phyloP scores from a whole-genome alignment of 257 asterid species.

The Echium plantagineum region DNA sequence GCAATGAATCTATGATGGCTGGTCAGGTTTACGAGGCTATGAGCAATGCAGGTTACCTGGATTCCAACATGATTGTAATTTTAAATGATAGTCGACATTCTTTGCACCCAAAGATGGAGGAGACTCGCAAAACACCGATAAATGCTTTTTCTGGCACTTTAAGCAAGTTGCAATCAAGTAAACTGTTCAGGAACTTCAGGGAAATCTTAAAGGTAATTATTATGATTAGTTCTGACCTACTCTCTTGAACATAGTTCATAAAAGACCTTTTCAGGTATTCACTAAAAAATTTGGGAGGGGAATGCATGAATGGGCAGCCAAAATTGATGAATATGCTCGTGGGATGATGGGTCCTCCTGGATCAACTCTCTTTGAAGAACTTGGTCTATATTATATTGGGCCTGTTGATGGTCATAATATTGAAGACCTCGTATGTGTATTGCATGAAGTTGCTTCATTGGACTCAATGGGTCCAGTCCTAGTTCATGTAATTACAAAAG shows the following conservation, averaged over 20 bases:
- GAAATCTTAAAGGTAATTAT: slow-evolving; percentile 72
- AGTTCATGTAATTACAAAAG: slow-evolving; percentile 74
- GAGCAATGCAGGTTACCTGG: slow-evolving; percentile 90
- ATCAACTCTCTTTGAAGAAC: slow-evolving; percentile 91
- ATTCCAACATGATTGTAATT: slow-evolving; percentile 78
- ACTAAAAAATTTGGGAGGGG: slow-evolving; percentile 73
- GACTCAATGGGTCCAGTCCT: slow-evolving; percentile 89
- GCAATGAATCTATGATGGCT: slow-evolving; percentile 77
- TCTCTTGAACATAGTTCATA: background rate
- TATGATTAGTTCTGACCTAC: background rate
- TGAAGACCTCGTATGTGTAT: slow-evolving; percentile 73
- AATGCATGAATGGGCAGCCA: slow-evolving; percentile 95
- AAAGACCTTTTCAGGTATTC: slow-evolving; percentile 40
- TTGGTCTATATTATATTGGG: slow-evolving; percentile 86
- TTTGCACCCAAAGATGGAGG: slow-evolving; percentile 63
- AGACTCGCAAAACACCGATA: slow-evolving; percentile 51
- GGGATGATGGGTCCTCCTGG: slow-evolving; percentile 93
- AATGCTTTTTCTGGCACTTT: slow-evolving; percentile 52
- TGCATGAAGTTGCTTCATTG: slow-evolving; percentile 75
- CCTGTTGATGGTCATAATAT: slow-evolving; percentile 90
- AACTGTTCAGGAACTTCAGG: slow-evolving; percentile 60
- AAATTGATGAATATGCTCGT: slow-evolving; percentile 84
- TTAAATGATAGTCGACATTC: slow-evolving; percentile 63
- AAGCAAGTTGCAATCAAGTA: slow-evolving; percentile 85
- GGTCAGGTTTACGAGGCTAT: slow-evolving; percentile 95